These are phyloP conservation scores for Beauveria pseudobassiana DNA, from an alignment of 2,329 filamentous ascomycete genomes.

Conservation along the genomic window DNA sequence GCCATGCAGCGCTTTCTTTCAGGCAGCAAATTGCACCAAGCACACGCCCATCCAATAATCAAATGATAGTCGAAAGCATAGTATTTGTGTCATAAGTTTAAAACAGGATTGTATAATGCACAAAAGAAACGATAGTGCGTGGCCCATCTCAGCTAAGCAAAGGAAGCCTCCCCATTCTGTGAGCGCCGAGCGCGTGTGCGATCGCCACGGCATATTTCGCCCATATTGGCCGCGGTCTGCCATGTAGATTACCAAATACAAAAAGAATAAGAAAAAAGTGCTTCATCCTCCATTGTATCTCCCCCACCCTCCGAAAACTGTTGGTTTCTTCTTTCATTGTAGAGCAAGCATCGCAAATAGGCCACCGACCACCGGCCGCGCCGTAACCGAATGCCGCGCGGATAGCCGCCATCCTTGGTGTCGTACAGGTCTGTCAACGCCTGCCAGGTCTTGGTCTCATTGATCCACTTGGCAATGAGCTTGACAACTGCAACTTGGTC, in stretches of 20 bases:
- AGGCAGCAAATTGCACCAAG: too few relatives aligned
- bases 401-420: constrained; percentile 59
- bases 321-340: not conserved
- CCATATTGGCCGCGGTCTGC: not conserved
- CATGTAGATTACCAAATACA: not conserved
- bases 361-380: constrained; percentile 71
- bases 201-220: not conserved
- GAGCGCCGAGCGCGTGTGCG: not conserved
- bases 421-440: constrained; percentile 74
- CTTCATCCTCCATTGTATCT: not conserved
- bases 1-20: too few relatives aligned
- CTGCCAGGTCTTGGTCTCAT: constrained; percentile 61
- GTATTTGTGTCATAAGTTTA: too few relatives aligned
- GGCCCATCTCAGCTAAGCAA: not conserved
- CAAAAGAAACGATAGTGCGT: not conserved
- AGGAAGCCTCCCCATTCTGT: not conserved
- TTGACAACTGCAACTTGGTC: constrained; percentile 56
- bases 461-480: constrained; percentile 65
- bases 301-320: too few relatives aligned
- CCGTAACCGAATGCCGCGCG: constrained; percentile 59
- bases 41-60: too few relatives aligned
- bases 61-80: too few relatives aligned
- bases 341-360: constrained; percentile 74
- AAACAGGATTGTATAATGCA: too few relatives aligned
- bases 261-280: not conserved